Base-by-base conservation (phyloP, 2,329 filamentous ascomycete species). In the Didymella segeticola region DNA sequence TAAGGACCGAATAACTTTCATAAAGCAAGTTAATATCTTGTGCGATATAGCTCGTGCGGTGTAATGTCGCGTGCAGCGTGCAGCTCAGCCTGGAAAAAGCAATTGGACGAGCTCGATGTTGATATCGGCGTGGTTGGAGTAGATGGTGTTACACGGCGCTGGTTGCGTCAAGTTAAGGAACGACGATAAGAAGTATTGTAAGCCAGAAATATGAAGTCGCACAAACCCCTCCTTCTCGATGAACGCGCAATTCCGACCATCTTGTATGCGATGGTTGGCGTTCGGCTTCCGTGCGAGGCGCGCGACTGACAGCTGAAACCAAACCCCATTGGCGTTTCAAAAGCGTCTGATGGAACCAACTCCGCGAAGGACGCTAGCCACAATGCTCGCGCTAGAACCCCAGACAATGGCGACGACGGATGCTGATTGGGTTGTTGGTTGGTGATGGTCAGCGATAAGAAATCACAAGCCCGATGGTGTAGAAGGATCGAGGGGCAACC, bases 271-370 rank as follows among this genome's bases (percentile, higher is more conserved):
- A 48, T 48, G 45, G 45, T 45, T 54, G 45, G 33, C 45, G 34
- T 54, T 49, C 45, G 51, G 51, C 29, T 49, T 27, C 34, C 45
- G 51, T 54, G 23, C 39, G 51, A 54, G 51, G 45, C 51, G 51
- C 51, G 51, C 51, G 45, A 54, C 45, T 54, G 51, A 49, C 45
- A 54, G 45, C 45, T 49, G 45, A 54, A 54, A 54, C 45, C 22
- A 42, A n/a, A n/a, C n/a, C n/a, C 26, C 45, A 22, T 38, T 43
- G 39, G 33, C 25, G 51, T 45, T 45, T 54, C 45, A 37, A 17
- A 17, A 30, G 22, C 17, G 43, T 53, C 25, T 53, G 43, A 47
- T 53, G 43, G 50, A 25, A 39, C 45, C 38, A 54, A 48, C 33
- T 34, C 45, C 45, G 45, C 34, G 29, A 54, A 17, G n/a, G 2